Evolutionary conservation across 1,139 yeast species (phyloP), one percentile per base, ranked within the genome.

Genomic region (Candida smagusa): DNA sequence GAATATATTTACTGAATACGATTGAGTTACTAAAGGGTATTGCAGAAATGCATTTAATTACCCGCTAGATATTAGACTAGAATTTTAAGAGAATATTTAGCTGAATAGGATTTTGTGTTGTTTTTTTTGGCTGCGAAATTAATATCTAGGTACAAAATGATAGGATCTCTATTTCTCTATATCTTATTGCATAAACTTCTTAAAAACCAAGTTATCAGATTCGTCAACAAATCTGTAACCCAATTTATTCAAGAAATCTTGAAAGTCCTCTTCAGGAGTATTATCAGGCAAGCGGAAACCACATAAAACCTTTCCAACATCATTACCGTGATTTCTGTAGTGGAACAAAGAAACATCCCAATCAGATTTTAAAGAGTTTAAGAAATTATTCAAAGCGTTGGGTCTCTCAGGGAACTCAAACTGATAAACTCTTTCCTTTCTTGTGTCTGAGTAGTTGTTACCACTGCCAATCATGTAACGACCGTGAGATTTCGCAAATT

Each of bases 331-430:
- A 64, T 92, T 90, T 72, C 99, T 81, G 64, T 92, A 92, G 61
- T 92, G 96, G 79, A 92, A 92, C 51, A 92, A 68, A 3, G 97
- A 84, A 43, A 94, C 79, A 57, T 90, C 92, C 97, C 97, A 92
- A 41, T 82, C 80, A 27, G 76, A 72, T 53, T 83, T 79, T 54
- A 92, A 65, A 12, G 84, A 75, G 33, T 74, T 75, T 52, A 92
- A 73, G 63, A 92, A 92, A 42, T 77, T 83, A 36, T 84, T 78
- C 52, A 92, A 72, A 0, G 98, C 97, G 31, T 96, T 95, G 1
- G 97, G 97, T 53, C 94, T 81, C 59, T 92, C 99, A 9, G 99
- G 99, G 70, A 92, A 94, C 61, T 89, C 97, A 54, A 92, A 92
- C 39, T 85, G 77, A 50, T 81, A 79, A 33, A 92, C 64, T 51